Evolutionary conservation across 768 basidiomycete species (phyloP), one percentile per base, ranked within the genome.

Genomic region (Tylopilus plumbeoviolaceoides): DNA sequence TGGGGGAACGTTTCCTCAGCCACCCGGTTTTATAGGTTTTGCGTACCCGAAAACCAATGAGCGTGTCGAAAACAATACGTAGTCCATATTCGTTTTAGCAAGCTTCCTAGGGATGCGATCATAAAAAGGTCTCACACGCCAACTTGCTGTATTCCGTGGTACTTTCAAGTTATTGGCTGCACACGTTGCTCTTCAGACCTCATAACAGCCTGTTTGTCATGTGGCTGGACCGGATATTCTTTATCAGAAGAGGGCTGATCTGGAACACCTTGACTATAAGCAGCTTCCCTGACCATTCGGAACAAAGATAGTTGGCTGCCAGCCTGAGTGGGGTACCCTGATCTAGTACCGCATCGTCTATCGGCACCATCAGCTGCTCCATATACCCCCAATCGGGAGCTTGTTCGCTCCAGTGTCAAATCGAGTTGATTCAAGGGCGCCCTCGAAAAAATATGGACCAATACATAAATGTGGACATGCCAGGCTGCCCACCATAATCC

Each of bases 11-110:
- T 43, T 21, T 40, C 27, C 20, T 33, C 48, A 46, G 41, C 40
- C 45, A 44, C 48, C 35, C 60, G 56, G 58, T 50, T 68, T 68
- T 68, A 68, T 68, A 67, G 59, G 64, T 44, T 64, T 60, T 39
- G 43, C 53, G 39, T 38, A 58, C 49, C 61, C 58, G 57, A 59
- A 48, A 55, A 33, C 59, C 57, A 68, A 62, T 57, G 53, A 54
- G 20, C 51, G 52, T 59, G 66, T 62, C 52, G 57, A 59, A 54
- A 67, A 58, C 66, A 59, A 61, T 64, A 65, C 58, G 65, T 54
- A 59, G 56, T 40, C 68, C 64, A 50, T 63, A 63, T 64, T 43
- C 53, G 66, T 61, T 50, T 57, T 62, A 66, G 62, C 39, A 54
- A 54, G 53, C 54, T 61, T 63, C 41, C 49, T 50, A 51, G 56